phyloP scores from a whole-genome alignment of 139 green algal genomes.

The Tetradesmus obliquus region DNA sequence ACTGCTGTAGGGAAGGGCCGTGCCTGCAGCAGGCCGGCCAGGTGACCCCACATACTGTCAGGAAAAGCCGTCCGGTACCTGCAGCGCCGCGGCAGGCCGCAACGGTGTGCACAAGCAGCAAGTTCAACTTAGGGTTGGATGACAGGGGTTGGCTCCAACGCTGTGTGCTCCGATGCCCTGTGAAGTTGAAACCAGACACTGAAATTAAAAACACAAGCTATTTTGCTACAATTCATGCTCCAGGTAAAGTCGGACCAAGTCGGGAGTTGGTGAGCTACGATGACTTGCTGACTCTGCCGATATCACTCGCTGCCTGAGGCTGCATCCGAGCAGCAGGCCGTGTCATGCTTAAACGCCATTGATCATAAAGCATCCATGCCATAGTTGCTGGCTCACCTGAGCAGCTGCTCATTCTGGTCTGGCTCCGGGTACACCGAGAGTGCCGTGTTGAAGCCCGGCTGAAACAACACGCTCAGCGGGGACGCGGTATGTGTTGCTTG shows the following conservation, averaged over 20 bases:
- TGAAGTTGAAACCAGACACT: no score
- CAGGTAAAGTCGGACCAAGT: no score
- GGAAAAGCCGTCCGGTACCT: constrained; percentile 28
- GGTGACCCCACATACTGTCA: neutral
- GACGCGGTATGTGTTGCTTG: neutral
- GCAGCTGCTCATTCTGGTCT: neutral
- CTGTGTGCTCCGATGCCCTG: no score
- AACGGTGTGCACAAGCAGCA: neutral
- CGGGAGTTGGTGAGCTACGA: neutral
- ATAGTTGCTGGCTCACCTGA: neutral
- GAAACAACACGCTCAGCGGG: neutral
- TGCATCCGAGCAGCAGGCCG: neutral
- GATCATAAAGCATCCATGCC: neutral
- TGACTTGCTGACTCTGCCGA: neutral
- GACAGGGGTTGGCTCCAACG: neutral
- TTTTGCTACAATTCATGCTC: neutral
- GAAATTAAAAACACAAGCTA: no score
- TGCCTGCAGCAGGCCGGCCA: constrained; percentile 7
- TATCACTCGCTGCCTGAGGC: neutral
- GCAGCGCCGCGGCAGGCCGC: neutral
- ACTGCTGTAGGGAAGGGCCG: constrained; percentile 24
- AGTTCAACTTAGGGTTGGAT: neutral
- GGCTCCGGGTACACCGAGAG: neutral
- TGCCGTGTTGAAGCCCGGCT: neutral
- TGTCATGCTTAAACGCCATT: neutral